phyloP scores from a whole-genome alignment of 179 eudicot genomes.

The Silene noctiflora region DNA sequence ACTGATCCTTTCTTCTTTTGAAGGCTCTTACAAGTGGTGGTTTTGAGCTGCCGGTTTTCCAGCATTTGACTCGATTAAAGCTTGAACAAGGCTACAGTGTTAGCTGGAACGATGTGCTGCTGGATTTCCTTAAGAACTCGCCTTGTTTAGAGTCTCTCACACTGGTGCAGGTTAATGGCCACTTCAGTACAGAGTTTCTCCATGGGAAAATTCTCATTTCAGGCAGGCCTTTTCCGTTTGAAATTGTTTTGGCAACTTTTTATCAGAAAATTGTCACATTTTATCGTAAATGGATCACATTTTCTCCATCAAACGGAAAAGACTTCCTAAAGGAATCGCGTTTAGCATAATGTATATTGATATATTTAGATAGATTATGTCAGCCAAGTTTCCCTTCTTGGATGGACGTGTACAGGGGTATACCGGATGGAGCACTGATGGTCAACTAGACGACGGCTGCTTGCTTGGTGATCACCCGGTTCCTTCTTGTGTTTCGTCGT shows the following conservation, averaged over 20 bases:
- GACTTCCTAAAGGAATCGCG: too few relatives aligned
- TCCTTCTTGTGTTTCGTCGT: constrained; percentile 22
- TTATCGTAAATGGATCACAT: too few relatives aligned
- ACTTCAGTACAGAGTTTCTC: neutral
- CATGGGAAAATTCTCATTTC: neutral
- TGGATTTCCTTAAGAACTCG: constrained; percentile 22
- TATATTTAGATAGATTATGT: too few relatives aligned
- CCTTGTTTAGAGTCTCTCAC: constrained; percentile 25
- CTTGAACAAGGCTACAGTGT: constrained; percentile 25
- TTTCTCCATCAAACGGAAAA: too few relatives aligned
- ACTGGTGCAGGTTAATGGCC: constrained; percentile 20
- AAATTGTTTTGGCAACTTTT: too few relatives aligned
- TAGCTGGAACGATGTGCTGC: constrained; percentile 27
- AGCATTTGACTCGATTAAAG: constrained; percentile 19
- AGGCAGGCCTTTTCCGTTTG: too few relatives aligned
- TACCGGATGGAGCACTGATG: neutral
- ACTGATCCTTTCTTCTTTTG: constrained; percentile 2
- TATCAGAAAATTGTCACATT: too few relatives aligned
- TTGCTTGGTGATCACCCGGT: neutral
- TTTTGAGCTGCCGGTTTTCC: constrained; percentile 20
- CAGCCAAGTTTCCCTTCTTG: neutral
- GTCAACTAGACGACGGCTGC: neutral
- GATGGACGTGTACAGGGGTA: constrained; percentile 1
- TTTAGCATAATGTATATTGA: too few relatives aligned
- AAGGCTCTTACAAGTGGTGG: constrained; percentile 33